Evolutionary conservation across 441 rosid species (phyloP).

Genomic region (Gossypium aridum): DNA sequence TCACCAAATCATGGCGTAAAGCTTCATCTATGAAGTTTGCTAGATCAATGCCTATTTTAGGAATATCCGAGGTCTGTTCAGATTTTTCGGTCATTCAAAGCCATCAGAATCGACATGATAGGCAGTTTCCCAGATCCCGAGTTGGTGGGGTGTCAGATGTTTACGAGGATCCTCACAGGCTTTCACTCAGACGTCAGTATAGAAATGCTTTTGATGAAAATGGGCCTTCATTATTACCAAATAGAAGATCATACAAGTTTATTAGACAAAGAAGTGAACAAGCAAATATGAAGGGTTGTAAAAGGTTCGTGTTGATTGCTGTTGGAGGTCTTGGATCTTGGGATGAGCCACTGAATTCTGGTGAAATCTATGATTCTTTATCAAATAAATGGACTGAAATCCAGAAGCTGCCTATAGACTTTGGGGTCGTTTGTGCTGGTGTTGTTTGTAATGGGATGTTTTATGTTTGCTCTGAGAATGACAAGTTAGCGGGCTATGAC

Average conservation of each 20-base stretch:
- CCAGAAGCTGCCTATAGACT: slow-evolving; percentile 71
- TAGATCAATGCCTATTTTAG: slow-evolving; percentile 78
- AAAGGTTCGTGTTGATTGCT: slow-evolving; percentile 64
- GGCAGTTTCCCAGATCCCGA: slow-evolving; percentile 63
- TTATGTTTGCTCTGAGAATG: slow-evolving; percentile 82
- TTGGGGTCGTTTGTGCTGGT: slow-evolving; percentile 77
- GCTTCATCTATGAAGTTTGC: slow-evolving; percentile 79
- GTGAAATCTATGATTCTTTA: slow-evolving; percentile 79
- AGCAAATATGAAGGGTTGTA: slow-evolving; percentile 30
- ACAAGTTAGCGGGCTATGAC: slow-evolving; percentile 88
- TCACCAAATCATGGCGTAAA: slow-evolving; percentile 79
- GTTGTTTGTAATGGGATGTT: slow-evolving; percentile 76
- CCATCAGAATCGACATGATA: slow-evolving; percentile 67
- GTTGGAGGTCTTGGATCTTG: slow-evolving; percentile 82
- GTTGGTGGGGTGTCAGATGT: slow-evolving; percentile 75
- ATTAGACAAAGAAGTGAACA: slow-evolving; percentile 53
- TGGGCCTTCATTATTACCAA: slow-evolving; percentile 28
- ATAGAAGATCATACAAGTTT: slow-evolving; percentile 46
- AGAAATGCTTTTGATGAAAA: slow-evolving; percentile 48
- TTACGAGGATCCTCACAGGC: slow-evolving; percentile 94
- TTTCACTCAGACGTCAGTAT: slow-evolving; percentile 70
- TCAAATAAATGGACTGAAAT: slow-evolving; percentile 87
- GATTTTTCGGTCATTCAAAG: slow-evolving; percentile 42
- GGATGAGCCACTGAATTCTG: slow-evolving; percentile 89
- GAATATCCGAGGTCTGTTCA: slow-evolving; percentile 65